These are phyloP conservation scores for Cystobasidium ongulense DNA, from an alignment of 768 basidiomycete species.

Conservation along the genomic window DNA sequence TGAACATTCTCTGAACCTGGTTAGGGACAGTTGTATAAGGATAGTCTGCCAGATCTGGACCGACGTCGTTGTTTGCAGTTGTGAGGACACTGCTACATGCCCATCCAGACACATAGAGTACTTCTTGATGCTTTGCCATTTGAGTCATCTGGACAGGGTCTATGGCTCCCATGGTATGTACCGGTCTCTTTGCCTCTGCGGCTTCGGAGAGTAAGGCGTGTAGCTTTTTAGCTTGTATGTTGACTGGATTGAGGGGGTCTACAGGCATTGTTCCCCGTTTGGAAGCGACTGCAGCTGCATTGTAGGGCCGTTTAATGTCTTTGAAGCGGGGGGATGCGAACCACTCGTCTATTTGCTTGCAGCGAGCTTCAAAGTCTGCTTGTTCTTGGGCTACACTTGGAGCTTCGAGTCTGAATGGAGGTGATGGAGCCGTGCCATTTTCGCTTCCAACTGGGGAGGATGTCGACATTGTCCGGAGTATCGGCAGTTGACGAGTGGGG, in stretches of 20 bases:
- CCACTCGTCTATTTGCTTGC: conserved; percentile 60
- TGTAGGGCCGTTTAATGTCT: conserved; percentile 67
- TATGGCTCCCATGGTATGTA: conserved; percentile 87
- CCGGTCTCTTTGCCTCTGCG: conserved; percentile 58
- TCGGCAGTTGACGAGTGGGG: not conserved
- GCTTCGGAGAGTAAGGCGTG: conserved; percentile 59
- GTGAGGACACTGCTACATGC: conserved; percentile 72
- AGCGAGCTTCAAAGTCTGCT: conserved; percentile 36
- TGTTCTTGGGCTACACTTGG: conserved; percentile 37
- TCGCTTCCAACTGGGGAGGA: not conserved
- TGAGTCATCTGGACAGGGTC: conserved; percentile 93
- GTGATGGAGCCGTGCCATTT: conserved; percentile 15
- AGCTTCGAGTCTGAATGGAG: conserved; percentile 38
- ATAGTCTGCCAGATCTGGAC: conserved; percentile 83
- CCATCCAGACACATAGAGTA: conserved; percentile 90
- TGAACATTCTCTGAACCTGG: conserved; percentile 82
- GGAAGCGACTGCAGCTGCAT: conserved; percentile 66
- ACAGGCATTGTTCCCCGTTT: conserved; percentile 84
- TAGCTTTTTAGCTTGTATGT: conserved; percentile 79
- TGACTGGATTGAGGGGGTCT: conserved; percentile 60
- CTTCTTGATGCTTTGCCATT: conserved; percentile 77
- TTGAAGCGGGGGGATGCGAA: conserved; percentile 67
- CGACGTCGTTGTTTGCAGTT: conserved; percentile 82
- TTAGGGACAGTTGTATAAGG: conserved; percentile 95
- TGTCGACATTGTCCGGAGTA: not conserved